A percentile compares a stretch with the other conserved stretches of the same genome.
Evolutionary conservation across 2,329 filamentous ascomycete genomes (phyloP).

Genomic region (Lasiodiplodia theobromae): DNA sequence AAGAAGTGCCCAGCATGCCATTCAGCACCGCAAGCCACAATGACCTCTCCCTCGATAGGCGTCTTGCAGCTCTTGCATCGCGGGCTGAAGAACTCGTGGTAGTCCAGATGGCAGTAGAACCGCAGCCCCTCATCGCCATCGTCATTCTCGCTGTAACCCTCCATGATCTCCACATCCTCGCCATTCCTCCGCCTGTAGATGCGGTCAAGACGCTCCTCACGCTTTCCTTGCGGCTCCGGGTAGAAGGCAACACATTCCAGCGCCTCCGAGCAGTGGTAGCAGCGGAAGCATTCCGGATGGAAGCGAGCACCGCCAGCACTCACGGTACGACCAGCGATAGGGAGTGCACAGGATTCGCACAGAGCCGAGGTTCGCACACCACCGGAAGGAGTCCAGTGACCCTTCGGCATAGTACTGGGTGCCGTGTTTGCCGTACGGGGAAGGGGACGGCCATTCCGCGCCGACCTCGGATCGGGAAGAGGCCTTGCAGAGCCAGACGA

Average conservation of each 20-base stretch:
- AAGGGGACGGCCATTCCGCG: slow-evolving; percentile 37
- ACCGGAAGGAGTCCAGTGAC: slow-evolving; percentile 55
- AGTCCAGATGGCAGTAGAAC: slow-evolving; percentile 99
- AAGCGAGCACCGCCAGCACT: slow-evolving; percentile 83
- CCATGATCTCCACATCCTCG: slow-evolving; percentile 63
- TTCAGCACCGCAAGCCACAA: slow-evolving; percentile 91
- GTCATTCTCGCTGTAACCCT: slow-evolving; percentile 59
- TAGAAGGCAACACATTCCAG: slow-evolving; percentile 97
- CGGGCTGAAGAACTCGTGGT: slow-evolving; percentile 92
- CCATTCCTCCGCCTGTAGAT: slow-evolving; percentile 68
- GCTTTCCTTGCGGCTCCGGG: slow-evolving; percentile 80
- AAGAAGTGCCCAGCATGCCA: slow-evolving; percentile 99
- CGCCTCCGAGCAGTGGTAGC: slow-evolving; percentile 83
- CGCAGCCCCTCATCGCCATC: slow-evolving; percentile 75
- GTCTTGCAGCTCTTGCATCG: slow-evolving; percentile 96
- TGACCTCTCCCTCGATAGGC: slow-evolving; percentile 92
- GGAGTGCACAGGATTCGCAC: slow-evolving; percentile 82
- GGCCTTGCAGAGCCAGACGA: slow-evolving; percentile 6
- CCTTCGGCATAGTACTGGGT: slow-evolving; percentile 46
- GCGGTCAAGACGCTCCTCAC: slow-evolving; percentile 74
- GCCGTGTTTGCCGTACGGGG: slow-evolving; percentile 42
- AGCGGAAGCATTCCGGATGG: slow-evolving; percentile 92
- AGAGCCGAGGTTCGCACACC: slow-evolving; percentile 67
- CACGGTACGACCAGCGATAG: slow-evolving; percentile 90
- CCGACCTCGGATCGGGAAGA: slow-evolving; percentile 24